phyloP scores from a whole-genome alignment of 2,329 filamentous ascomycete species.

The Fusarium poae region DNA sequence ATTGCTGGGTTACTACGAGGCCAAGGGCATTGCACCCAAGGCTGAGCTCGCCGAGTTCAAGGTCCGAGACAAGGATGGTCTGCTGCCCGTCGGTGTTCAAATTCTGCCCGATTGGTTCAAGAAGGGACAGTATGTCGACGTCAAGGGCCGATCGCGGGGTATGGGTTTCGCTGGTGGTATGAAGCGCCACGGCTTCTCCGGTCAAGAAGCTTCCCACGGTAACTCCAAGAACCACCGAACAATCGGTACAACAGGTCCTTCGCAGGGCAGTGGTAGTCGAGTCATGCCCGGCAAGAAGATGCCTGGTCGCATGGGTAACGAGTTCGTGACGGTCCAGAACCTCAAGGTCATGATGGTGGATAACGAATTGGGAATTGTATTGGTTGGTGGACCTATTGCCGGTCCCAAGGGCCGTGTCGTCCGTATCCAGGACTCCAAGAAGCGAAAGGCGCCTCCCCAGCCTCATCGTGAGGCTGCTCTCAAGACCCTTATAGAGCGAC shows the following conservation, averaged over 20 bases:
- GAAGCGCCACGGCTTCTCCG: conserved; percentile 92
- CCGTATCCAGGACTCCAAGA: conserved; percentile 88
- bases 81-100: conserved; percentile 80
- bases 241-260: conserved; percentile 89
- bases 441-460: conserved; percentile 74
- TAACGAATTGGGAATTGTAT: conserved; percentile 85
- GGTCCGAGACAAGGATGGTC: conserved; percentile 78
- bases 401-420: conserved; percentile 91
- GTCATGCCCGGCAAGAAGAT: conserved; percentile 98
- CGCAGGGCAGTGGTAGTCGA: conserved; percentile 91
- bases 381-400: conserved; percentile 87
- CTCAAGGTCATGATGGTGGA: conserved; percentile 90
- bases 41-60: conserved; percentile 86
- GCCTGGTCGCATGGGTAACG: conserved; percentile 94
- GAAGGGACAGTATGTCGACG: conserved; percentile 90
- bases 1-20: conserved; percentile 88
- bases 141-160: conserved; percentile 81
- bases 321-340: conserved; percentile 91
- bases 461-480: conserved; percentile 63
- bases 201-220: conserved; percentile 93
- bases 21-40: conserved; percentile 86
- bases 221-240: conserved; percentile 94
- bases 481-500: conserved; percentile 60
- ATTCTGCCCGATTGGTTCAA: conserved; percentile 92
- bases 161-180: conserved; percentile 98